phyloP scores from a whole-genome alignment of 2,329 filamentous ascomycete genomes.

The Fusarium ambrosium region DNA sequence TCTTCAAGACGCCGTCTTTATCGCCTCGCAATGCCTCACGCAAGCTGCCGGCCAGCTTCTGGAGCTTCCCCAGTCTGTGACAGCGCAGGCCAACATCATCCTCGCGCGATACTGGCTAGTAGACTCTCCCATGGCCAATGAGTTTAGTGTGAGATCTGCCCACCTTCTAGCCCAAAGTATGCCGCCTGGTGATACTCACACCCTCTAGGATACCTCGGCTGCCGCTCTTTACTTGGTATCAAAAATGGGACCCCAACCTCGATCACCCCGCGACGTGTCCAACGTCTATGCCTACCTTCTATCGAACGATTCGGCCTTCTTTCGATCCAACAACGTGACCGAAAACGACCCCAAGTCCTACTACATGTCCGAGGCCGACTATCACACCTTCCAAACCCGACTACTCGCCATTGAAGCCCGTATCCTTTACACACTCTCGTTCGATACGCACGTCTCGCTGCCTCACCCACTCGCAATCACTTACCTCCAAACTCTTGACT shows the following conservation, averaged over 20 bases:
- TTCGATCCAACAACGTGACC: conserved; percentile 55
- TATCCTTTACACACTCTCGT: conserved; percentile 81
- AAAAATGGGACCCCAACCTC: conserved; percentile 84
- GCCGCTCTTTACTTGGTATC: conserved; percentile 84
- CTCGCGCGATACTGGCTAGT: conserved; percentile 84
- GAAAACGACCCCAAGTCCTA: conserved; percentile 66
- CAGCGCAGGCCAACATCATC: conserved; percentile 86
- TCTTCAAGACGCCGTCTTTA: conserved; percentile 79
- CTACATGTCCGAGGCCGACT: conserved; percentile 80
- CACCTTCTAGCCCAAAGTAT: background rate
- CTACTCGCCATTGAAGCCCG: conserved; percentile 83
- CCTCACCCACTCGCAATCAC: conserved; percentile 91
- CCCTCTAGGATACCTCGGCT: conserved; percentile 79
- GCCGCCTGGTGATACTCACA: conserved; percentile 12
- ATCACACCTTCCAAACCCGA: conserved; percentile 72
- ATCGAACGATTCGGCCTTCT: conserved; percentile 70
- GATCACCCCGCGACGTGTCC: conserved; percentile 82
- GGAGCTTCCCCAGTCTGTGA: conserved; percentile 85
- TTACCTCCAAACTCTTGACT: conserved; percentile 90
- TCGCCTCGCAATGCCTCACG: conserved; percentile 78
- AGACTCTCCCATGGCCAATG: conserved; percentile 67
- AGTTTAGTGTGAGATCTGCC: conserved; percentile 65
- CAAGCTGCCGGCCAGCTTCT: conserved; percentile 86
- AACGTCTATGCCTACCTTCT: conserved; percentile 88
- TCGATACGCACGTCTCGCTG: conserved; percentile 86